A percentile compares a stretch with the other conserved stretches of the same genome.
phyloP scores from a whole-genome alignment of 805 yeast genomes.

The Saturnispora gosingensis region DNA sequence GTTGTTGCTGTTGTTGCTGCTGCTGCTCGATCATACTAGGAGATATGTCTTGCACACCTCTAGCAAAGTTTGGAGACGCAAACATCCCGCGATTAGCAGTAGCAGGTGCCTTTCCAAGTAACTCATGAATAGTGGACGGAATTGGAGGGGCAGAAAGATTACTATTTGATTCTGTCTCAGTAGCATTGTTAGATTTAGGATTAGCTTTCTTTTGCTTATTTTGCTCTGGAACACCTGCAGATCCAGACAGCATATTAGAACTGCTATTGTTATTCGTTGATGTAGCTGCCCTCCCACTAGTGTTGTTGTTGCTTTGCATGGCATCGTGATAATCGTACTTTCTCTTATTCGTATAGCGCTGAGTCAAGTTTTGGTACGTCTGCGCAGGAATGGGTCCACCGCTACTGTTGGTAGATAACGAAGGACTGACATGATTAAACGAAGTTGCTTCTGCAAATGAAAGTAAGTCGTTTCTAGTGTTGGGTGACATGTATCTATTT shows the following conservation, averaged over 20 bases:
- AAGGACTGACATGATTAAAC: constrained; percentile 11
- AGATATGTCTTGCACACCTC: not conserved
- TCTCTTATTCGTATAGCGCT: constrained; percentile 12
- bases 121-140: constrained; percentile 28
- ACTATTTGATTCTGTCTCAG: not conserved
- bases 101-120: constrained; percentile 5
- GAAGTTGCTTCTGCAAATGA: constrained; percentile 11
- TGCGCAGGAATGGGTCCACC: constrained; percentile 6
- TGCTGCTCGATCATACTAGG: constrained; percentile 15
- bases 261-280: not conserved
- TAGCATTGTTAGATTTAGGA: not conserved
- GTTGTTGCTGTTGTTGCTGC: constrained; percentile 18
- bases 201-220: not conserved
- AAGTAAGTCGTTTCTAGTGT: constrained; percentile 4
- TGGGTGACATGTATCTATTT: not conserved
- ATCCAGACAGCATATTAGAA: not conserved
- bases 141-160: constrained; percentile 22
- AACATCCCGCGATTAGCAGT: not conserved
- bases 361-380: constrained; percentile 12
- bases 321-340: constrained; percentile 14
- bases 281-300: not conserved
- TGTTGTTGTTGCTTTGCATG: constrained; percentile 5
- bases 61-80: constrained; percentile 1
- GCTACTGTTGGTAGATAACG: constrained; percentile 1
- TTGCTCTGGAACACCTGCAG: not conserved